Percentiles rank a stretch among this genome's conserved stretches.
phyloP scores from a whole-genome alignment of 73 alveolate genomes.

The Stentor coeruleus region DNA sequence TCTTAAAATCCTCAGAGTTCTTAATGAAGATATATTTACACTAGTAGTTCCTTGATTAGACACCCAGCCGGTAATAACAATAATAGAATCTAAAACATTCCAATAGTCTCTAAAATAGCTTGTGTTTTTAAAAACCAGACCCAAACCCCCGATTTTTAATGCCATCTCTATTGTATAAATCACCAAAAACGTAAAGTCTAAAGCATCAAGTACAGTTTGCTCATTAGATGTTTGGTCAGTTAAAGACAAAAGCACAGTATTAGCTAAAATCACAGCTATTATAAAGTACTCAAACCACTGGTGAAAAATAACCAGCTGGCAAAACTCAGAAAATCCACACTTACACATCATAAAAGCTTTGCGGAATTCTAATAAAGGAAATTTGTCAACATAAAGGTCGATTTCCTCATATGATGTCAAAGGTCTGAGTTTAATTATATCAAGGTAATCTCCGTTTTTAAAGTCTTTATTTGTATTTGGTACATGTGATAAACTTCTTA shows the following conservation, averaged over 20 bases:
- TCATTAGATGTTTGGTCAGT: background rate
- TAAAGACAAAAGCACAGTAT: background rate
- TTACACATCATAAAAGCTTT: background rate
- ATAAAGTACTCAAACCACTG: background rate
- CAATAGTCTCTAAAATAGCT: background rate
- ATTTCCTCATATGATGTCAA: background rate
- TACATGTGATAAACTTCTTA: too few relatives aligned
- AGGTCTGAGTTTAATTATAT: background rate
- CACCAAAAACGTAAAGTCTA: slow-evolving; percentile 36
- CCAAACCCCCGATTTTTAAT: slow-evolving; percentile 56
- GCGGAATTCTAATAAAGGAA: background rate
- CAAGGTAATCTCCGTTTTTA: background rate
- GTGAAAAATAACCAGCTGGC: background rate
- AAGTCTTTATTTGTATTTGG: too few relatives aligned
- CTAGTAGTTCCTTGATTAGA: background rate
- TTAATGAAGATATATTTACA: slow-evolving; percentile 41
- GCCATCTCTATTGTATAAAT: slow-evolving; percentile 48
- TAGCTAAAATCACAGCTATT: too few relatives aligned
- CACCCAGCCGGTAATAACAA: background rate
- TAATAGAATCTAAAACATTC: background rate
- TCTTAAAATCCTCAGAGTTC: slow-evolving; percentile 57
- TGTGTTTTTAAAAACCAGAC: slow-evolving; percentile 41
- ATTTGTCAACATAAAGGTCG: background rate
- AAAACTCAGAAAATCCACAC: background rate
- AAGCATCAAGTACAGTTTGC: background rate